phyloP scores from a whole-genome alignment of 306 rosid species.

The Inga oerstediana region DNA sequence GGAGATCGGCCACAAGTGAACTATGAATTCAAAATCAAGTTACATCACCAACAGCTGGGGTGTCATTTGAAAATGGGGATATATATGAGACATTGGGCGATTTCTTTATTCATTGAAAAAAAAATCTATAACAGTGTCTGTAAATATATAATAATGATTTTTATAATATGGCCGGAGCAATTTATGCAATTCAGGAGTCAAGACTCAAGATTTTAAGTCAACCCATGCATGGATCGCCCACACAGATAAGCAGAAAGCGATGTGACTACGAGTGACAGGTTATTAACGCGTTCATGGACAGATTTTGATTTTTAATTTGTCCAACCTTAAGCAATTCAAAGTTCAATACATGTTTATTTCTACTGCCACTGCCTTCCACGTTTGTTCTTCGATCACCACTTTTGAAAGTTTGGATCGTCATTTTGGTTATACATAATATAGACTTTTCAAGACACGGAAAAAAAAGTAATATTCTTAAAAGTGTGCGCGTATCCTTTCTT shows the following conservation, averaged over 20 bases:
- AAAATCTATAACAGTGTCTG: not conserved
- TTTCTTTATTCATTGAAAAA: not conserved
- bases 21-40: not conserved
- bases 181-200: not conserved
- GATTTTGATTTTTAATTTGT: not conserved
- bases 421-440: no score
- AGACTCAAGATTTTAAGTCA: not conserved
- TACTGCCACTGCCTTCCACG: not conserved
- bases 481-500: no score
- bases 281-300: not conserved
- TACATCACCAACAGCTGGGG: not conserved
- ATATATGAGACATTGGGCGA: not conserved
- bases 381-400: not conserved
- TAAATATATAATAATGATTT: not conserved
- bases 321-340: not conserved
- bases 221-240: not conserved
- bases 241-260: slow-evolving; percentile 10
- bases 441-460: no score
- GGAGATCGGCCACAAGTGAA: not conserved
- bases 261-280: not conserved
- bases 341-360: not conserved
- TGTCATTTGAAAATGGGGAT: not conserved
- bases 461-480: no score
- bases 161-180: not conserved
- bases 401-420: not conserved